Conservation (phyloP, 345 rosid species). For the Adansonia digitata region DNA sequence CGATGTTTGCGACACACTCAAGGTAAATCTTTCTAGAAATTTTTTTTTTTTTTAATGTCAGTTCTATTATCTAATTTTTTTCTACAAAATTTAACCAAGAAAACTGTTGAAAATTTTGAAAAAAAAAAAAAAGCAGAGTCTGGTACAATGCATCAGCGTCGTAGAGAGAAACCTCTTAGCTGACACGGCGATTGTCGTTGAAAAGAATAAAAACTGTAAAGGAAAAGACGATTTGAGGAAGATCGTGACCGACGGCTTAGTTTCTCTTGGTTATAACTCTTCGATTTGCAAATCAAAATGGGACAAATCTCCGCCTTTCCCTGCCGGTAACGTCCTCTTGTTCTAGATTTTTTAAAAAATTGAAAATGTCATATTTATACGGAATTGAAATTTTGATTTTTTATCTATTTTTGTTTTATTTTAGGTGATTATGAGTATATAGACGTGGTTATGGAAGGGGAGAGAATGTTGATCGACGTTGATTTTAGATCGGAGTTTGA, state of each 20-base stretch:
- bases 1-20: constrained; percentile 55
- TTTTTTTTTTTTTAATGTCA: too few species aligned
- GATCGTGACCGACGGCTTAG: constrained; percentile 55
- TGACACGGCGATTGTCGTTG: constrained; percentile 74
- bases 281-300: constrained; percentile 93
- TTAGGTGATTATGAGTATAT: constrained; percentile 91
- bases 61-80: not conserved
- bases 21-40: constrained; percentile 44
- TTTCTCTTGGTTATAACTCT: constrained; percentile 59
- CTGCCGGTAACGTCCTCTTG: constrained; percentile 49
- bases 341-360: not conserved
- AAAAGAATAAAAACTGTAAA: constrained; percentile 64
- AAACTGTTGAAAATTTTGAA: not conserved
- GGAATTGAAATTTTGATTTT: not conserved
- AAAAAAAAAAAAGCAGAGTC: constrained; percentile 38
- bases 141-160: constrained; percentile 63
- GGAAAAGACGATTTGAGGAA: constrained; percentile 68
- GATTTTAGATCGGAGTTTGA: constrained; percentile 98
- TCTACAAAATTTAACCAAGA: not conserved
- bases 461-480: constrained; percentile 66
- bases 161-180: constrained; percentile 74
- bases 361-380: not conserved
- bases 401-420: too few species aligned
- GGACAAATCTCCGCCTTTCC: constrained; percentile 67
- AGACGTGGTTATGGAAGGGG: constrained; percentile 65